phyloP scores from a whole-genome alignment of 192 early-diverging fungal species.

The Umbelopsis sp. region DNA sequence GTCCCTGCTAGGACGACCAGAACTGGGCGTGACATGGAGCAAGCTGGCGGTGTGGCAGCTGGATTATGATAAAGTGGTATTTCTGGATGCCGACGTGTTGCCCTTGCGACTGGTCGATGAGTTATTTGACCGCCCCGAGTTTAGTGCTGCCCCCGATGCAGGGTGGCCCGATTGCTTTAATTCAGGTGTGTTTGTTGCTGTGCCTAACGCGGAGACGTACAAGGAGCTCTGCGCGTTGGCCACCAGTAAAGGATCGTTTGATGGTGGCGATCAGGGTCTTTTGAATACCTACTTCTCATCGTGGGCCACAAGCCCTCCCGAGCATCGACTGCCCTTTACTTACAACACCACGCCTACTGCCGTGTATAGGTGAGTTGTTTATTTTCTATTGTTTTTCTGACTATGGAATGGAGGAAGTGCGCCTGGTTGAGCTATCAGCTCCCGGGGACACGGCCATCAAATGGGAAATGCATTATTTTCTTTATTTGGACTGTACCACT shows the following conservation, averaged over 20 bases:
- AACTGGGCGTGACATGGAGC: slow-evolving; percentile 87
- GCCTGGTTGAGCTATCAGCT: no score
- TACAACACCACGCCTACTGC: slow-evolving; percentile 88
- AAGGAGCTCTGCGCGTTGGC: slow-evolving; percentile 55
- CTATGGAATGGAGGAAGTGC: neutral
- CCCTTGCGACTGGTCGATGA: slow-evolving; percentile 82
- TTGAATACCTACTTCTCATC: slow-evolving; percentile 85
- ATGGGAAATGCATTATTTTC: no score
- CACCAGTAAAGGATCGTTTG: slow-evolving; percentile 70
- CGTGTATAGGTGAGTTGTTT: slow-evolving; percentile 67
- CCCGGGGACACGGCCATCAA: no score
- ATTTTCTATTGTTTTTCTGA: neutral
- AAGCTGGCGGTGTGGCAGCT: slow-evolving; percentile 90
- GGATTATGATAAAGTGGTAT: slow-evolving; percentile 71
- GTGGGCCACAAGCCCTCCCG: slow-evolving; percentile 65
- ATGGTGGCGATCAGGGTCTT: slow-evolving; percentile 94
- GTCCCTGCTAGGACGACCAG: slow-evolving; percentile 82
- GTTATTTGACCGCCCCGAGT: slow-evolving; percentile 69
- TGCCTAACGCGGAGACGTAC: slow-evolving; percentile 58
- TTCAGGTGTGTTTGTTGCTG: slow-evolving; percentile 88
- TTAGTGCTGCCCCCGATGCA: slow-evolving; percentile 89
- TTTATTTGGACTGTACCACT: slow-evolving; percentile 10
- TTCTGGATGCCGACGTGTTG: slow-evolving; percentile 91
- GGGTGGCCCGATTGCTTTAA: slow-evolving; percentile 99
- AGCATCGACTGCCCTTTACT: slow-evolving; percentile 81